A percentile compares a stretch with the other conserved stretches of the same genome.
Conservation (phyloP, 805 yeast genomes). For the Kodamaea sagamina region DNA sequence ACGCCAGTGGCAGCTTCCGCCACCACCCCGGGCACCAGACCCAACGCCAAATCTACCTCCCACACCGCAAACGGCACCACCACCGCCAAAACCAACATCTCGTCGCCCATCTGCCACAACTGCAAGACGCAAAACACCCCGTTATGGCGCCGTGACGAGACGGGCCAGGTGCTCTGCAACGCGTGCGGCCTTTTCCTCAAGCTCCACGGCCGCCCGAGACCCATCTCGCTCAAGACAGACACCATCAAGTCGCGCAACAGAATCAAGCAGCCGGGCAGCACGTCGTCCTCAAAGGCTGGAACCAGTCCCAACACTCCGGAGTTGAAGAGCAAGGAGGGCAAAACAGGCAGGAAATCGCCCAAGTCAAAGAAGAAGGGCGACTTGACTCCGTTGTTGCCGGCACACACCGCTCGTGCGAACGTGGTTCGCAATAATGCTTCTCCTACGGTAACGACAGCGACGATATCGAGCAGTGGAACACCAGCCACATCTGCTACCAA, state of each 20-base stretch:
- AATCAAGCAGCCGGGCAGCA: conserved; percentile 51
- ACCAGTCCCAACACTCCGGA: conserved; percentile 59
- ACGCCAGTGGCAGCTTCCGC: background rate
- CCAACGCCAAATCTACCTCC: conserved; percentile 64
- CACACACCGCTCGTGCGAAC: conserved; percentile 16
- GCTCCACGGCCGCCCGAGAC: conserved; percentile 90
- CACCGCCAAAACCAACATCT: conserved; percentile 61
- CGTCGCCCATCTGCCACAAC: conserved; percentile 79
- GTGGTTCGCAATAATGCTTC: background rate
- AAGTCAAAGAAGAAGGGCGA: conserved; percentile 19
- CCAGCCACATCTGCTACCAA: conserved; percentile 16
- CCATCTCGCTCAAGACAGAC: conserved; percentile 87
- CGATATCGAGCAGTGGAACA: conserved; percentile 15
- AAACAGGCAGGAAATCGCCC: conserved; percentile 29
- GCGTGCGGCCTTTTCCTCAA: conserved; percentile 91
- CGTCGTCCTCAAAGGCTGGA: conserved; percentile 26
- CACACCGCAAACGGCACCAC: conserved; percentile 61
- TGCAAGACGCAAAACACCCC: conserved; percentile 94
- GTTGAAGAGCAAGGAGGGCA: conserved; percentile 50
- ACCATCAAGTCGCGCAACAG: conserved; percentile 90
- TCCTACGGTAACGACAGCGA: conserved; percentile 6
- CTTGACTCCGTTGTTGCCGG: conserved; percentile 34
- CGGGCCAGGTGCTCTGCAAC: conserved; percentile 84
- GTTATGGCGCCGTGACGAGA: conserved; percentile 91
- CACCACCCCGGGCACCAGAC: conserved; percentile 33